Evolutionary conservation across 2,329 filamentous ascomycete species (phyloP).

Genomic region (Verticillium albo-atrum): DNA sequence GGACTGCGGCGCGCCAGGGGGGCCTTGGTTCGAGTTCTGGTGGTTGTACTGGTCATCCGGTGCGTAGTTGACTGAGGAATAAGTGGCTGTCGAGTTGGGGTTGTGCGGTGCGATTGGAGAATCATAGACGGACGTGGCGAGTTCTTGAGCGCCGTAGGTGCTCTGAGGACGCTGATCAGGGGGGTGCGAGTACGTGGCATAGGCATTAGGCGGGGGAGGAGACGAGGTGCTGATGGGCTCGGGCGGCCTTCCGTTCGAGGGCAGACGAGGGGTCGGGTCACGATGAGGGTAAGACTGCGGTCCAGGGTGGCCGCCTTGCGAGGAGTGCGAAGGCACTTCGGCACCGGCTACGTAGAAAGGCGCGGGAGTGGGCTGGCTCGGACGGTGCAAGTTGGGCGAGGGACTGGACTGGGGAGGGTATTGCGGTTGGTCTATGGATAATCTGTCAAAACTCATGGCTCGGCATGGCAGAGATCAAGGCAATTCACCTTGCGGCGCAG

Average conservation of each 20-base stretch:
- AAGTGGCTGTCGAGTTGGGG: slow-evolving; percentile 36
- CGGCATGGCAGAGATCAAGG: slow-evolving; percentile 8
- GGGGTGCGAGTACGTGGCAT: slow-evolving; percentile 43
- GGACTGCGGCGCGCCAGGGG: slow-evolving; percentile 19
- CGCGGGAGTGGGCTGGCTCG: slow-evolving; percentile 43
- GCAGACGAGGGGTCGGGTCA: slow-evolving; percentile 45
- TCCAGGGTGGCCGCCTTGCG: slow-evolving; percentile 25
- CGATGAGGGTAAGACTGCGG: slow-evolving; percentile 45
- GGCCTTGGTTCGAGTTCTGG: slow-evolving; percentile 20
- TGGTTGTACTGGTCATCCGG: slow-evolving; percentile 43
- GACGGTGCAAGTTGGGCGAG: slow-evolving; percentile 51
- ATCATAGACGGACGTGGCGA: slow-evolving; percentile 74
- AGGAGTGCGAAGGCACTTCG: slow-evolving; percentile 44
- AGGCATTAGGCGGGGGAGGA: slow-evolving; percentile 44
- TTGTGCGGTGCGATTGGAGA: slow-evolving; percentile 60
- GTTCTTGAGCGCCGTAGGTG: slow-evolving; percentile 70
- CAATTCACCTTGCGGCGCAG: slow-evolving; percentile 46
- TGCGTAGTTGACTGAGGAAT: slow-evolving; percentile 42
- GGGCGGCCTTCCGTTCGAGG: slow-evolving; percentile 41
- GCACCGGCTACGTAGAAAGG: slow-evolving; percentile 64
- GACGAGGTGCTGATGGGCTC: slow-evolving; percentile 47
- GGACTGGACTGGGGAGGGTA: slow-evolving; percentile 42
- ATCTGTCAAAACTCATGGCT: slow-evolving; percentile 19
- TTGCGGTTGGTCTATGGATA: slow-evolving; percentile 34
- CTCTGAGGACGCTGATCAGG: slow-evolving; percentile 56